Percentiles rank a stretch among this genome's conserved stretches.
Evolutionary conservation across 768 basidiomycete genomes (phyloP).

Genomic region (Mycena chlorophos): DNA sequence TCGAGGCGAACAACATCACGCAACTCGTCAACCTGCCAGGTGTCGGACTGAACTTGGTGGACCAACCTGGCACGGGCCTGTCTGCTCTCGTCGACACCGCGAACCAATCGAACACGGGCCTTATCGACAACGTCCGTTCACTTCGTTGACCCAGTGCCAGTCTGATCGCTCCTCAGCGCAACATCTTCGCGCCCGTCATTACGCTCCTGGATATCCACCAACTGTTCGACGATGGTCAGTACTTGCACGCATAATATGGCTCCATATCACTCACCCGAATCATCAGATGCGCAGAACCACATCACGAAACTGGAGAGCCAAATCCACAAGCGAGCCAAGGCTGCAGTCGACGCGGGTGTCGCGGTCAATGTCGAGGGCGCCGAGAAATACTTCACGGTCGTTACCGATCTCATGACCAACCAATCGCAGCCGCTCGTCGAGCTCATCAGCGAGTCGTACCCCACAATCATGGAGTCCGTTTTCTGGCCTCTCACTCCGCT

Average conservation of each 20-base stretch:
- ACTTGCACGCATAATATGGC: background rate
- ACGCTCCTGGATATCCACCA: slow-evolving; percentile 13
- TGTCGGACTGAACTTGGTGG: slow-evolving; percentile 45
- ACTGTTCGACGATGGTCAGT: slow-evolving; percentile 11
- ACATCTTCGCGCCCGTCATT: slow-evolving; percentile 16
- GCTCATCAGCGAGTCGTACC: slow-evolving; percentile 13
- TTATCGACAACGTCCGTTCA: slow-evolving; percentile 14
- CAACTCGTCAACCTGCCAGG: slow-evolving; percentile 38
- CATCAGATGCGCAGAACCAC: background rate
- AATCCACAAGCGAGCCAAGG: slow-evolving; percentile 6
- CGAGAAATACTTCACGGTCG: slow-evolving; percentile 2
- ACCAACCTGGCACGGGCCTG: slow-evolving; percentile 23
- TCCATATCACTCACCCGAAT: background rate
- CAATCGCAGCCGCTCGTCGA: slow-evolving; percentile 12
- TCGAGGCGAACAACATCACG: slow-evolving; percentile 28
- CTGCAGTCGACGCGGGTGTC: slow-evolving; percentile 7
- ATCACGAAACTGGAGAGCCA: background rate
- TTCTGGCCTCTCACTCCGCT: slow-evolving; percentile 16
- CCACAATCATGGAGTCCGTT: slow-evolving; percentile 5
- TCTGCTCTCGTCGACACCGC: slow-evolving; percentile 10
- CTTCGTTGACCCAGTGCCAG: background rate
- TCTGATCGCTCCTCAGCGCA: slow-evolving; percentile 1
- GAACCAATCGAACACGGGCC: slow-evolving; percentile 2
- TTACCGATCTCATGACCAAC: slow-evolving; percentile 13
- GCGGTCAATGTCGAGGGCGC: slow-evolving; percentile 9